Conservation (phyloP, 345 rosid genomes). For the Litchi chinensis region DNA sequence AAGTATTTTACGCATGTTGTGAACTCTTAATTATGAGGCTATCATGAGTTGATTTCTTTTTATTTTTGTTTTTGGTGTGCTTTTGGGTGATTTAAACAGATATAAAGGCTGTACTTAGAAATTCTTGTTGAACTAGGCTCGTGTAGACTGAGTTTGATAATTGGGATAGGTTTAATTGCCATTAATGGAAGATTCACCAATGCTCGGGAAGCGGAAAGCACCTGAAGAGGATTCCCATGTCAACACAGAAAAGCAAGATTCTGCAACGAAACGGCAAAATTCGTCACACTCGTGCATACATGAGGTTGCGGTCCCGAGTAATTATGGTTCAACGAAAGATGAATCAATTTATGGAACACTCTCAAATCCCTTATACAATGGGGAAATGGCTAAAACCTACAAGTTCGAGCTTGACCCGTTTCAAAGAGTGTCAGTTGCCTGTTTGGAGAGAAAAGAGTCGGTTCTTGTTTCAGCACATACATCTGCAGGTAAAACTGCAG, state of each 20-base stretch:
- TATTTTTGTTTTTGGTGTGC: neutral
- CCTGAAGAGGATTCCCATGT: slow-evolving; percentile 33
- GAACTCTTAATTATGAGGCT: too few species aligned
- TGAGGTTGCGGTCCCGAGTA: slow-evolving; percentile 89
- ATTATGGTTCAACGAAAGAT: slow-evolving; percentile 55
- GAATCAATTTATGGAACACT: slow-evolving; percentile 70
- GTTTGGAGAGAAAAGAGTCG: slow-evolving; percentile 90
- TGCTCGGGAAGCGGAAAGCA: slow-evolving; percentile 58
- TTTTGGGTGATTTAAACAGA: neutral
- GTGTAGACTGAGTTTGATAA: neutral
- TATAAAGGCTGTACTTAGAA: neutral
- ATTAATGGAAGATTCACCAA: slow-evolving; percentile 40
- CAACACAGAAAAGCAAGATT: slow-evolving; percentile 35
- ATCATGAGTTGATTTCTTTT: too few species aligned
- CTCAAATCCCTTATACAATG: slow-evolving; percentile 65
- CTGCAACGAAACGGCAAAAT: slow-evolving; percentile 53
- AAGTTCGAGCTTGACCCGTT: slow-evolving; percentile 83
- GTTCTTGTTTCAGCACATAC: slow-evolving; percentile 97
- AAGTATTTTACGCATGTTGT: too few species aligned
- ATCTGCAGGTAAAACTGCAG: slow-evolving; percentile 98
- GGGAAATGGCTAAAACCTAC: slow-evolving; percentile 83
- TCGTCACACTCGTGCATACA: slow-evolving; percentile 76
- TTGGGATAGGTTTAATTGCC: slow-evolving; percentile 12
- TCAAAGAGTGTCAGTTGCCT: slow-evolving; percentile 84
- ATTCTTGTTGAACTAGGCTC: neutral